A percentile compares a stretch with the other conserved stretches of the same genome.
Evolutionary conservation across 495 filamentous ascomycete species (phyloP).

Genomic region (Neurospora sp.): DNA sequence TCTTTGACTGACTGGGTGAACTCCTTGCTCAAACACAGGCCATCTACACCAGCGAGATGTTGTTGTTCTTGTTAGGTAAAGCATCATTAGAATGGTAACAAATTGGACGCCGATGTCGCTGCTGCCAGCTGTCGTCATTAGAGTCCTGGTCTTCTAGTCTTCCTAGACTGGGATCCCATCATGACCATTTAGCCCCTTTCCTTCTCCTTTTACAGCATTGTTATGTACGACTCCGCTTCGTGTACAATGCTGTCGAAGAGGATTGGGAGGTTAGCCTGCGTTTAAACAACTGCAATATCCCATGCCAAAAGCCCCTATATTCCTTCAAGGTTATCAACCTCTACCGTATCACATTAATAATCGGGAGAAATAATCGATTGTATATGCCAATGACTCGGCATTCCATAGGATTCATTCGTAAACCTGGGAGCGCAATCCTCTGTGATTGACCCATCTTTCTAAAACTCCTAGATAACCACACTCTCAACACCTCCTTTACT

Average conservation of each 20-base stretch:
- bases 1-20: background rate
- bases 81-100: background rate
- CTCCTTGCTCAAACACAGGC: background rate
- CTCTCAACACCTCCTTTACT: conserved; percentile 39
- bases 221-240: background rate
- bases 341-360: background rate
- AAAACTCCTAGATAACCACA: background rate
- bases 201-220: background rate
- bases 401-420: background rate
- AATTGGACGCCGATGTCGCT: background rate
- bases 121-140: background rate
- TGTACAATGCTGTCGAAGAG: background rate
- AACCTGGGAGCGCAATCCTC: background rate
- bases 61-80: background rate
- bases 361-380: background rate
- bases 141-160: background rate
- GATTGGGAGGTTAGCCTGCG: background rate
- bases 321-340: background rate
- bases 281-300: background rate
- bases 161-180: background rate
- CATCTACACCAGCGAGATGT: background rate
- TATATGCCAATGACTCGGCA: background rate
- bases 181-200: background rate
- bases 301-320: background rate
- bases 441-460: background rate